Base-by-base conservation (phyloP, 768 basidiomycete genomes). In the Macrolepiota dolichaula region DNA sequence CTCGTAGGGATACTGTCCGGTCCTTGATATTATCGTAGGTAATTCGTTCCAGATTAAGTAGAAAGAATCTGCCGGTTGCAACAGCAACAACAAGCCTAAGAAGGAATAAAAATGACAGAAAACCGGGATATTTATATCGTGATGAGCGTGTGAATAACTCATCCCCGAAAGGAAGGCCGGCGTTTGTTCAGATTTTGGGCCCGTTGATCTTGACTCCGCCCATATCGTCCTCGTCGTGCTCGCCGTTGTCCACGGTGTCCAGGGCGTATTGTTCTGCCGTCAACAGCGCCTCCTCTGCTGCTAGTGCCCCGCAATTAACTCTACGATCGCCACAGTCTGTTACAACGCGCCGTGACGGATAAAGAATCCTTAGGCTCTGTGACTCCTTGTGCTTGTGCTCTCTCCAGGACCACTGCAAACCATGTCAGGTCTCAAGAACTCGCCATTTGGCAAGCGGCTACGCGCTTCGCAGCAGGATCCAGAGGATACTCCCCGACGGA, bases 371-470 rank as follows among this genome's bases (percentile, higher is more conserved):
- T 22, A 10, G 42, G 42, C 42, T 19, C 42, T 44, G 42, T 44
- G 42, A 44, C 42, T 15, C 12, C 42, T 7, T 17, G 42, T 44
- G n/a, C 5, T 44, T 44, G 19, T 44, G 19, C 19, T 44, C 42
- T 44, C 42, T n/a, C 15, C 42, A 13, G 19, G 42, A 7, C 42
- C 42, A 44, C 42, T 0, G 5, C 17, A 44, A 32, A 56, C 22
- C 35, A 91, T 91, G 89, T 86, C 89, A 61, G 84, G 84, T 58
- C 81, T 92, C 74, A 90, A 89, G 79, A 91, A 92, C 74, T 91
- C 91, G 68, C 88, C 88, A 1, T 92, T 91, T 74, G 90, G 89
- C 46, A 92, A 92, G 69, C 85, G 91, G 12, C 79, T 92, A n/a
- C 85, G 90, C 46, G 87, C 87, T 13, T 81, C 86, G 3, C 85